phyloP scores from a whole-genome alignment of 805 yeast species.

The Hermanozyma aechmeae region DNA sequence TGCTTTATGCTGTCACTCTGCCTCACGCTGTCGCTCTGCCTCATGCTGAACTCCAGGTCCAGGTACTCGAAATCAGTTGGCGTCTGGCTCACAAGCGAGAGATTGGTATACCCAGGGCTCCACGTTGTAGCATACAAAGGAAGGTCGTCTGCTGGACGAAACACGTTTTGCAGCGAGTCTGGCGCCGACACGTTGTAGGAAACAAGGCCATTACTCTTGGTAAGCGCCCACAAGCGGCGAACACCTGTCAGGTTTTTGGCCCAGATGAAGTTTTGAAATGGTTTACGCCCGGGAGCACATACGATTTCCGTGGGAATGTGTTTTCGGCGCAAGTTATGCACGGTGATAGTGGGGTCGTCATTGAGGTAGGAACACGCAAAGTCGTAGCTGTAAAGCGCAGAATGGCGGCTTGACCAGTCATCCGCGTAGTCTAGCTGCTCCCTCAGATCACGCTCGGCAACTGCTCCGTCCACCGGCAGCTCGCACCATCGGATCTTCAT shows the following conservation, averaged over 20 bases:
- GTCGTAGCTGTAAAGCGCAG: slow-evolving; percentile 47
- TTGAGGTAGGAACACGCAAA: slow-evolving; percentile 67
- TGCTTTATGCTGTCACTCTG: too few relatives aligned
- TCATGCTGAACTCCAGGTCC: too few relatives aligned
- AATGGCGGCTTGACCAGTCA: too few relatives aligned
- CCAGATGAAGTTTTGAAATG: slow-evolving; percentile 36
- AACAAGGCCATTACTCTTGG: slow-evolving; percentile 29
- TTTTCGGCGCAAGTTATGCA: slow-evolving; percentile 63
- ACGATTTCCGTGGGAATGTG: slow-evolving; percentile 65
- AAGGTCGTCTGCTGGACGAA: slow-evolving; percentile 39
- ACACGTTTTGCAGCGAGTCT: slow-evolving; percentile 13
- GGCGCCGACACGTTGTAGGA: slow-evolving; percentile 21
- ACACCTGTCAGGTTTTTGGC: slow-evolving; percentile 14
- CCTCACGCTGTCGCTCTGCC: too few relatives aligned
- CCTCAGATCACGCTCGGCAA: too few relatives aligned
- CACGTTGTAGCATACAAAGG: slow-evolving; percentile 47
- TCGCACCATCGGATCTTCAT: slow-evolving; percentile 62
- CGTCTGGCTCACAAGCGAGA: slow-evolving; percentile 47
- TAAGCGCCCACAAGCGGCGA: slow-evolving; percentile 28
- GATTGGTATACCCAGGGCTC: slow-evolving; percentile 40
- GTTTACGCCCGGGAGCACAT: slow-evolving; percentile 38
- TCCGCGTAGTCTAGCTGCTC: too few relatives aligned
- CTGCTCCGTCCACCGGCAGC: slow-evolving; percentile 8
- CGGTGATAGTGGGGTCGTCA: slow-evolving; percentile 60
- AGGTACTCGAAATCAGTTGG: too few relatives aligned